Evolutionary conservation across 768 basidiomycete genomes (phyloP), one percentile per base, ranked within the genome.

Genomic region (Auriscalpium microsporum): DNA sequence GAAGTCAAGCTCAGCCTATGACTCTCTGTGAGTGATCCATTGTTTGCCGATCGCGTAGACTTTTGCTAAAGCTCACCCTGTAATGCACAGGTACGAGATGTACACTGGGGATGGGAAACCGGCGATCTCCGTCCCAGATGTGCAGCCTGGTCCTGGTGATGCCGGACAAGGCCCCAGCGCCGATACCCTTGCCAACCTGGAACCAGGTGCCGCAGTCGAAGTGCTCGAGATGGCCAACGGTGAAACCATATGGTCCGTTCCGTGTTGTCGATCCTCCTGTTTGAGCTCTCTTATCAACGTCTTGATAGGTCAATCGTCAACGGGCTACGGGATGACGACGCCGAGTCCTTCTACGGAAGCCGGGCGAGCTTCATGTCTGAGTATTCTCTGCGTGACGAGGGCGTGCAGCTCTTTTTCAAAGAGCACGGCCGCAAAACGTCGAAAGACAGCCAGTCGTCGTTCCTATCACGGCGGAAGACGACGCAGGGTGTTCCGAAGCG

Each of bases 191-290:
- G 47, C 50, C 49, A 66, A 68, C 57, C 62, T 79, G 50, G 81
- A 78, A 53, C 62, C 75, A 42, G 77, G 79, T 11, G 79, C 84
- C 48, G 89, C 84, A 4, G 72, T 92, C 34, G 87, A 93, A 69
- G 78, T 92, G 45, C 76, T 92, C 53, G 86, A 92, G 65, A 72
- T 90, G 63, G 86, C 87, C n/a, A 90, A 90, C 65, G 90, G 90
- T 21, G 84, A 91, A 66, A 89, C 87, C 8, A 83, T 93, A 57
- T 93, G 90, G 90, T 88, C 53, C 56, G 82, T 74, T 54, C 11
- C n/a, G 33, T 37, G 48, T 10, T 47, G 56, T 51, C 47, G 42
- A 48, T 42, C 38, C 45, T 36, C 33, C 45, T 23, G 50, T 50
- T 51, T 21, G 34, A 54, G 42, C 54, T 53, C 54, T 53, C 44